phyloP scores from a whole-genome alignment of 306 rosid genomes.

The Clitoria ternatea region DNA sequence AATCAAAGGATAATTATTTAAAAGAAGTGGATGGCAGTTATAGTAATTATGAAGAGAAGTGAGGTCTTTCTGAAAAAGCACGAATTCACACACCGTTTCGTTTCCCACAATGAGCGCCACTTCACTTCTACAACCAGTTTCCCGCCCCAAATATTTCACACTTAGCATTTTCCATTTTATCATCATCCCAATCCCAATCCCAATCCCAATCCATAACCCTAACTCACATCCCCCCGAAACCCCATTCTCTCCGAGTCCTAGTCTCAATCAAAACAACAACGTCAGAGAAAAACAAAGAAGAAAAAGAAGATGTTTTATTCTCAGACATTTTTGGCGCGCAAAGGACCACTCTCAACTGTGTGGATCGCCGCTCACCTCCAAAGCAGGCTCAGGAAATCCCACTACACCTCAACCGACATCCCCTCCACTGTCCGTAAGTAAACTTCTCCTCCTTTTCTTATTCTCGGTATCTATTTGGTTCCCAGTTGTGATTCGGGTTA shows the following conservation, averaged over 20 bases:
- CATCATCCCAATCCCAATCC: not conserved
- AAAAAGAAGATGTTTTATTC: constrained; percentile 70
- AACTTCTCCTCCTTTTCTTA: not conserved
- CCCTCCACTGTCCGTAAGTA: constrained; percentile 67
- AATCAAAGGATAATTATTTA: too few species aligned
- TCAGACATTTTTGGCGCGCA: constrained; percentile 76
- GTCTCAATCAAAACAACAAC: not conserved
- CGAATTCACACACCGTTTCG: too few species aligned
- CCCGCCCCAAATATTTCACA: constrained; percentile 13
- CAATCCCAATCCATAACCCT: not conserved
- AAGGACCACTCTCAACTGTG: constrained; percentile 81
- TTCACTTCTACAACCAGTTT: not conserved
- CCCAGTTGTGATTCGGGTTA: too few species aligned
- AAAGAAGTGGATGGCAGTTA: too few species aligned
- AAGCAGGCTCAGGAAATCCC: constrained; percentile 75
- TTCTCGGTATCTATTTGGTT: too few species aligned
- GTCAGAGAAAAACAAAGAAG: not conserved
- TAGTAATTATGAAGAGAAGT: too few species aligned
- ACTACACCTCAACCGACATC: constrained; percentile 64
- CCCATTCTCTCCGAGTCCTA: not conserved
- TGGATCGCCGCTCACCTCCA: constrained; percentile 98
- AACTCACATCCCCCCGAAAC: too few species aligned
- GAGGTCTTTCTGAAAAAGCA: too few species aligned
- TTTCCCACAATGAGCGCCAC: too few species aligned
- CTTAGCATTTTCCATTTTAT: not conserved